Base-by-base conservation (phyloP, 306 rosid species). In the barrel medic (Medicago truncatula) region DNA sequence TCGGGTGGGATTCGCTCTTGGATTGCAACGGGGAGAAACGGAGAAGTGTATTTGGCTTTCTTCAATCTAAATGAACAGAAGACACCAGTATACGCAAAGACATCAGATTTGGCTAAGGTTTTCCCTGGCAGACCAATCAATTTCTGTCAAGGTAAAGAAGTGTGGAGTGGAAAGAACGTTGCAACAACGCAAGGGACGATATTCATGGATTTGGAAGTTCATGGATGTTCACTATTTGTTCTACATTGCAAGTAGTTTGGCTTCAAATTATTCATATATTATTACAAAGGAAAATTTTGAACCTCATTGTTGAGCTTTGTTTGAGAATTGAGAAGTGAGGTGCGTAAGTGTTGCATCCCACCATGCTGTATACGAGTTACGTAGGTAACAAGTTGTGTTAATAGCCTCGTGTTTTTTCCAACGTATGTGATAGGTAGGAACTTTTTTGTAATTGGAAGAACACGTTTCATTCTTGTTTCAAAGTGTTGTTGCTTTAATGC, bases 21-120 rank as follows among this genome's bases (percentile, higher is more conserved):
- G 99, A 70, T 90, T 62, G 99, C 99, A n/a, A 88, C 85, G 0
- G 97, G 99, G 77, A 83, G 87, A 79, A 72, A 44, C 73, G 97
- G 97, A 76, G 89, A 92, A 82, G n/a, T 89, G n/a, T 89, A 89
- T 71, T 61, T 92, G 13, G 91, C 93, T 11, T 88, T 92, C 80
- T 92, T 92, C 91, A 92, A 92, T 83, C 80, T 92, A 76, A 81
- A 46, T 46, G 16, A 85, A 31, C 39, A 28, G 56, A 81, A 63
- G 82, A 81, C 83, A 1, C 69, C 61, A 38, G 79, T 89, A 73
- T 70, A 80, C 14, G 82, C 85, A 15, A 74, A 82, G 82, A 80
- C 65, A 53, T 86, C 96, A 36, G 82, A 85, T 80, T 71, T 92
- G 67, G 84, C 63, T 9, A 85, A 76, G 83, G 87, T 76, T 75